A percentile compares a stretch with the other conserved stretches of the same genome.
Evolutionary conservation across 768 basidiomycete genomes (phyloP).

Genomic region (Cyclocybe cylindracea): DNA sequence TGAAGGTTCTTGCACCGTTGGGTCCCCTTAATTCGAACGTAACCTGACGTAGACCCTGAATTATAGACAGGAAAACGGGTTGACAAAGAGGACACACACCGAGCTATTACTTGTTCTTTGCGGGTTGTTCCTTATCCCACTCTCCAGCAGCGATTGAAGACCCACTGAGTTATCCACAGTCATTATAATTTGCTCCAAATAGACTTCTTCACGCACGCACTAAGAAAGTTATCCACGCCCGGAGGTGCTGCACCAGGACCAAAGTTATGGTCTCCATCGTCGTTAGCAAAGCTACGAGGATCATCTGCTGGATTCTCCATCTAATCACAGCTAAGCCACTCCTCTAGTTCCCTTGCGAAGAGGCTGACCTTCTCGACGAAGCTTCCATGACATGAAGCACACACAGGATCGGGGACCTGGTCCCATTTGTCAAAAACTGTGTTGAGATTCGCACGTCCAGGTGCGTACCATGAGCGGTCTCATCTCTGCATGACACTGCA

Average conservation of each 20-base stretch:
- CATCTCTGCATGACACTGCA: constrained; percentile 87
- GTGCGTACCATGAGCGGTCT: constrained; percentile 74
- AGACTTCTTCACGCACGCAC: constrained; percentile 32
- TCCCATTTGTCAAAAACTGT: constrained; percentile 7
- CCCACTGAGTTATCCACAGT: constrained; percentile 23
- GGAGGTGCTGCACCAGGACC: constrained; percentile 33
- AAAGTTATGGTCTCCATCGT: constrained; percentile 21
- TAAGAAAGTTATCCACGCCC: constrained; percentile 48
- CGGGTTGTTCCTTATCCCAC: constrained; percentile 24
- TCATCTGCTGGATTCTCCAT: constrained; percentile 77
- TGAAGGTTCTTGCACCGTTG: constrained; percentile 21
- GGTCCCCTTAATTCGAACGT: constrained; percentile 30
- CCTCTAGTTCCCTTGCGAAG: constrained; percentile 2
- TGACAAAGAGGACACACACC: constrained; percentile 8
- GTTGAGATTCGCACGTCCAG: constrained; percentile 2
- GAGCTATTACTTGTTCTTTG: constrained; percentile 14
- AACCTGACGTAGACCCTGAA: constrained; percentile 11
- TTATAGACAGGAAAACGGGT: background rate
- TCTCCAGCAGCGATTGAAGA: constrained; percentile 38
- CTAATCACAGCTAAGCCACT: constrained; percentile 34
- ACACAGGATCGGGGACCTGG: constrained; percentile 80
- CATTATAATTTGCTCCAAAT: constrained; percentile 1
- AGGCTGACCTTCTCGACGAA: constrained; percentile 78
- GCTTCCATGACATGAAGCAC: constrained; percentile 76
- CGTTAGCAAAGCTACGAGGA: constrained; percentile 65